Evolutionary conservation across 129 eudicot genomes (phyloP).

Genomic region (Apium graveolens): DNA sequence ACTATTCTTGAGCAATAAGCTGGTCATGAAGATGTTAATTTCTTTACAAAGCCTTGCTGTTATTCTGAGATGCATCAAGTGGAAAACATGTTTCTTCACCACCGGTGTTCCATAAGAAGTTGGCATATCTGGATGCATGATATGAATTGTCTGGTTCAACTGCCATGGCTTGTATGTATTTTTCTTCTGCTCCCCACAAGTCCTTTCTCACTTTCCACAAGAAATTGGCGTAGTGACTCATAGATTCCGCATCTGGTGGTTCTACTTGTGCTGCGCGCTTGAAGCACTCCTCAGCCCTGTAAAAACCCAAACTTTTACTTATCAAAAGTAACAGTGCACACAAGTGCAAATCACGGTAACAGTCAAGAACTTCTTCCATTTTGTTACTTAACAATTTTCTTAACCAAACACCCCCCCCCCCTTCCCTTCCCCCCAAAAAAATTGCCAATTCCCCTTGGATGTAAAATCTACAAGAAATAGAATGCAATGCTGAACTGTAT

Average conservation of each 20-base stretch:
- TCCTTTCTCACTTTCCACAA: constrained; percentile 38
- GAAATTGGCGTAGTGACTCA: constrained; percentile 33
- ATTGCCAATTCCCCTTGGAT: too few species aligned
- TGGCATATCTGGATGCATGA: constrained; percentile 38
- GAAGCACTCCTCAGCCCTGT: constrained; percentile 52
- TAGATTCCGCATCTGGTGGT: constrained; percentile 33
- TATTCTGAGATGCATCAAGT: constrained; percentile 15
- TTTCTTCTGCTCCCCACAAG: constrained; percentile 43
- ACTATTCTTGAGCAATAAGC: neutral
- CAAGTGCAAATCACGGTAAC: neutral
- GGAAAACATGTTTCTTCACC: constrained; percentile 47
- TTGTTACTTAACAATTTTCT: too few species aligned
- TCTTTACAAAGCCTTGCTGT: constrained; percentile 4
- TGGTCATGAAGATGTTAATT: neutral
- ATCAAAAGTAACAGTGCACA: neutral
- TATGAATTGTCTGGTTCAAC: constrained; percentile 37
- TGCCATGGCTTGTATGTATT: constrained; percentile 31
- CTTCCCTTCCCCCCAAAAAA: too few species aligned
- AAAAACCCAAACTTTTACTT: neutral
- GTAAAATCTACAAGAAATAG: too few species aligned
- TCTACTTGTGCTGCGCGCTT: constrained; percentile 34
- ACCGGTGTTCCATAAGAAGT: constrained; percentile 53
- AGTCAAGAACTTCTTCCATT: neutral
- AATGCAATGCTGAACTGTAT: neutral
- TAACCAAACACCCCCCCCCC: too few species aligned